phyloP scores from a whole-genome alignment of 208 protist genomes.

The Crithidia sp. region DNA sequence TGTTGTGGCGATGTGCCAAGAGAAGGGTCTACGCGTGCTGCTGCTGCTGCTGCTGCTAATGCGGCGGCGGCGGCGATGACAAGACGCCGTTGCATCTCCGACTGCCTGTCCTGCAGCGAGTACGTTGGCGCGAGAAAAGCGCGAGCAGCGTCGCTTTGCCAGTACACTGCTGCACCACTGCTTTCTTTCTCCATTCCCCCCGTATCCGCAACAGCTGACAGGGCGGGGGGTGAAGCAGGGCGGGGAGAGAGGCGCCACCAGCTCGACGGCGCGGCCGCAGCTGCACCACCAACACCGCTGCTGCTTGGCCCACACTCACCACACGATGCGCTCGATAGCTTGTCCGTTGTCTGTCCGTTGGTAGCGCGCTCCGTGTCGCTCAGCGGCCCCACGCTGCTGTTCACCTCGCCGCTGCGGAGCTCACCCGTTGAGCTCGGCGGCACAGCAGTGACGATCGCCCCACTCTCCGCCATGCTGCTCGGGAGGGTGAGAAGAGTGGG shows the following conservation, averaged over 20 bases:
- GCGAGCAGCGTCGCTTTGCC: constrained; percentile 3
- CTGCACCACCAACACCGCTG: not conserved
- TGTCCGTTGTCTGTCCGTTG: not conserved
- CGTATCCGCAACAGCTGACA: too few species aligned
- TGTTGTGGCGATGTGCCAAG: not conserved
- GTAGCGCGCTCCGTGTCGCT: constrained; percentile 1
- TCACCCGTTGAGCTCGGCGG: not conserved
- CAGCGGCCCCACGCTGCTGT: constrained; percentile 16
- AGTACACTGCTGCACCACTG: not conserved
- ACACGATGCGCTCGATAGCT: not conserved
- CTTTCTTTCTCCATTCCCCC: too few species aligned
- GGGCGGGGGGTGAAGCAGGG: not conserved
- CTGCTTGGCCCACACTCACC: too few species aligned
- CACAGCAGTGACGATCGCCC: not conserved
- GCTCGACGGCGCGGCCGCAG: not conserved
- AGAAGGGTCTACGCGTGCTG: too few species aligned
- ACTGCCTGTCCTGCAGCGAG: constrained; percentile 5
- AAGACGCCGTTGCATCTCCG: constrained; percentile 24
- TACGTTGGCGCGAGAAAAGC: constrained; percentile 20
- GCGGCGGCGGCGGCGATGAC: constrained; percentile 13
- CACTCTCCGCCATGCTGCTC: not conserved
- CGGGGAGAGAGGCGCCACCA: constrained; percentile 27
- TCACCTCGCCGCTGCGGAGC: not conserved
- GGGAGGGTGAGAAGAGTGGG: not conserved
- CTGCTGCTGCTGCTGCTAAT: not conserved